Evolutionary conservation across 2,329 filamentous ascomycete genomes (phyloP).

Genomic region (Chrysoporthe deuterocubensis): DNA sequence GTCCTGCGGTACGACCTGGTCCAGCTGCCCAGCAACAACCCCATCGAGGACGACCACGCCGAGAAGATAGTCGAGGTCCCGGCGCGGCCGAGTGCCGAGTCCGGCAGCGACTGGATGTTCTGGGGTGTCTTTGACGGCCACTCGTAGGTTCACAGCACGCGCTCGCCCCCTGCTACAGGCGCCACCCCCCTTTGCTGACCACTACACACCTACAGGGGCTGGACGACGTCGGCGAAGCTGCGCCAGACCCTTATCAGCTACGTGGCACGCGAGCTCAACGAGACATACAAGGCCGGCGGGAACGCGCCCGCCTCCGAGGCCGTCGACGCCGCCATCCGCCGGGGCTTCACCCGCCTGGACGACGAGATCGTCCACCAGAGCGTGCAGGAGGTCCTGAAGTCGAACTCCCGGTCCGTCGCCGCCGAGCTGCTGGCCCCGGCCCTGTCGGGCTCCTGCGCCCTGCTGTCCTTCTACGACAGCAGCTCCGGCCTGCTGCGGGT

Average conservation of each 20-base stretch:
- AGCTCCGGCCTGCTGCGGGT: conserved; percentile 86
- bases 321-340: conserved; percentile 90
- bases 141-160: conserved; percentile 62
- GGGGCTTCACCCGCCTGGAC: conserved; percentile 85
- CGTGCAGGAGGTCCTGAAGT: conserved; percentile 87
- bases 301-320: conserved; percentile 75
- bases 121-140: conserved; percentile 99
- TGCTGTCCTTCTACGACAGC: conserved; percentile 95
- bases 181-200: conserved; percentile 26
- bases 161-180: too few relatives aligned
- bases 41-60: conserved; percentile 97
- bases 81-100: conserved; percentile 51
- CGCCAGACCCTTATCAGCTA: conserved; percentile 90
- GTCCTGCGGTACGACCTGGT: conserved; percentile 94
- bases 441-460: conserved; percentile 93
- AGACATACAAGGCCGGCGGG: conserved; percentile 78
- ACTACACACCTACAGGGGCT: conserved; percentile 65
- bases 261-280: conserved; percentile 90
- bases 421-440: conserved; percentile 92
- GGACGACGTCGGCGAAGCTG: conserved; percentile 96
- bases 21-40: conserved; percentile 93
- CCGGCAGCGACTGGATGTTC: conserved; percentile 95
- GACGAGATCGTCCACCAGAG: conserved; percentile 94
- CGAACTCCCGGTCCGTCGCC: conserved; percentile 85
- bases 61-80: conserved; percentile 97